A percentile compares a stretch with the other conserved stretches of the same genome.
Conservation (phyloP, 129 eudicot species). For the Lactuca saligna region DNA sequence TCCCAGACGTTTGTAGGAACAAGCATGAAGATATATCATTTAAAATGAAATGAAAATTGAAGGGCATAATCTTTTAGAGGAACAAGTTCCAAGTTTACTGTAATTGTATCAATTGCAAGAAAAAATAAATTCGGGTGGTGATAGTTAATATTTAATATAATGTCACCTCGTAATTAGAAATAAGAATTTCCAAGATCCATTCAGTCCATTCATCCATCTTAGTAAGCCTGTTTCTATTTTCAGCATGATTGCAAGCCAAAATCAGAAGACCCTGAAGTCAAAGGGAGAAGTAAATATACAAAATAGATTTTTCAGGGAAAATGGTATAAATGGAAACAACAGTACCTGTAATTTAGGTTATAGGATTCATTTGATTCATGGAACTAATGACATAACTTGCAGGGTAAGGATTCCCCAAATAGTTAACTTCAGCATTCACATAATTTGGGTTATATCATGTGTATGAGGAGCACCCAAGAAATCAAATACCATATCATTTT, state of each 20-base stretch:
- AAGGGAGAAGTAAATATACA: slow-evolving; percentile 30
- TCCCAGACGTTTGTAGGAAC: slow-evolving; percentile 25
- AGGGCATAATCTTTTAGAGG: background rate
- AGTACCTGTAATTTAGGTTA: slow-evolving; percentile 65
- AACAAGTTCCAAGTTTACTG: background rate
- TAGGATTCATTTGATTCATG: slow-evolving; percentile 52
- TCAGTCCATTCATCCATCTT: no score
- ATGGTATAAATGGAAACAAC: slow-evolving; percentile 3
- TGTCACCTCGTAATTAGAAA: slow-evolving; percentile 50
- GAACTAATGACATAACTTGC: slow-evolving; percentile 45
- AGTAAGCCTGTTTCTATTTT: no score
- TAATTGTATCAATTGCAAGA: background rate
- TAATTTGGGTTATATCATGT: slow-evolving; percentile 62
- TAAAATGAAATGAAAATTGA: no score
- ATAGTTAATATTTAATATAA: background rate
- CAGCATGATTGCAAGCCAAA: no score
- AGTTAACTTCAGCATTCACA: slow-evolving; percentile 63
- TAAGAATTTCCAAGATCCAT: no score
- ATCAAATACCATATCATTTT: no score
- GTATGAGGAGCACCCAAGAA: slow-evolving; percentile 10
- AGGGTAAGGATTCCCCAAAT: slow-evolving; percentile 38
- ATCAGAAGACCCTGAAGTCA: no score
- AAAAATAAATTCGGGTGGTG: background rate
- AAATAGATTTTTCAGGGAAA: slow-evolving; percentile 10
- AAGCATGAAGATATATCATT: no score